A percentile compares a stretch with the other conserved stretches of the same genome.
phyloP scores from a whole-genome alignment of 169 alveolate genomes.

The Theileria parva region DNA sequence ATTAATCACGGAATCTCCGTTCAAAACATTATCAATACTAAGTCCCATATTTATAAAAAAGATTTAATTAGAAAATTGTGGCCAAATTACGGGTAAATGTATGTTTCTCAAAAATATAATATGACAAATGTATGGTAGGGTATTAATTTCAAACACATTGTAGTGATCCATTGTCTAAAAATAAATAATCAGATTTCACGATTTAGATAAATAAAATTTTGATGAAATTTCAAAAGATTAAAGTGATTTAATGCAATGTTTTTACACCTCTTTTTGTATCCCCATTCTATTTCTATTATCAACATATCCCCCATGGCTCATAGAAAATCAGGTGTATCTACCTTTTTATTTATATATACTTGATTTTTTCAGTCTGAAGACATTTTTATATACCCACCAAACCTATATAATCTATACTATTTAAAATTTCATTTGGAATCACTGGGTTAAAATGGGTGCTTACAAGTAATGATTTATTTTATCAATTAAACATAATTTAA shows the following conservation, averaged over 20 bases:
- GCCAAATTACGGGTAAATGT: neutral
- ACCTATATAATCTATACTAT: neutral
- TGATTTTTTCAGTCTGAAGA: neutral
- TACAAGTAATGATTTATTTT: constrained; percentile 30
- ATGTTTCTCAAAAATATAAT: neutral
- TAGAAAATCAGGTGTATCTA: neutral
- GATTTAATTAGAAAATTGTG: too few species aligned
- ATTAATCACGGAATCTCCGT: constrained; percentile 4
- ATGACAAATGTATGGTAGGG: neutral
- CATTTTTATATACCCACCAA: neutral
- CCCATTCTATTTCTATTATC: constrained; percentile 9
- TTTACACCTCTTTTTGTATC: neutral
- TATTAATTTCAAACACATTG: neutral
- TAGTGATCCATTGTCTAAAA: neutral
- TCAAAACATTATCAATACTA: neutral
- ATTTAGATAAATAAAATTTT: too few species aligned
- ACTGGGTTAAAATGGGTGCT: constrained; percentile 33
- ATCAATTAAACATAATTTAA: neutral
- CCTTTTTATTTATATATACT: neutral
- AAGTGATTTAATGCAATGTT: neutral
- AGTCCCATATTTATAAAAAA: neutral
- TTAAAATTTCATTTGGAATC: neutral
- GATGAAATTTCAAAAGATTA: neutral
- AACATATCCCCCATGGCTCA: constrained; percentile 14
- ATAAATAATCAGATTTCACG: neutral